Base-by-base conservation (phyloP, 202 grass and related monocot genomes). In the Zoysia matrella region DNA sequence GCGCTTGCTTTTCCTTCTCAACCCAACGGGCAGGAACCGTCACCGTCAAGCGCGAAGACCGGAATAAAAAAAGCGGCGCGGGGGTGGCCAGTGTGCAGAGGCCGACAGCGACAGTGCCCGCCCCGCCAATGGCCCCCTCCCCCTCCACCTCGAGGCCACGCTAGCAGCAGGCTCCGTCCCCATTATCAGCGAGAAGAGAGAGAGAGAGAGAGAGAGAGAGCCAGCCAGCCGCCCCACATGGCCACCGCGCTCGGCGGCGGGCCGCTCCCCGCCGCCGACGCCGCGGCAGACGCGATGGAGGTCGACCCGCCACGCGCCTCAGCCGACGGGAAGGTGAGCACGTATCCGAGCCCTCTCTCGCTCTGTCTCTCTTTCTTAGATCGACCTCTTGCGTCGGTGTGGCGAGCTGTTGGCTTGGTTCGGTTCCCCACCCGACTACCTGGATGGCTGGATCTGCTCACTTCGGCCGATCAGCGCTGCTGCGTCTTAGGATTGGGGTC, bases 281-380 rank as follows among this genome's bases (percentile, higher is more conserved):
- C 54, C 39, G 46, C 41, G 7, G 10, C 7, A 1, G 74, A 85
- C 75, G 73, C 67, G 48, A 85, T 85, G 75, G 74, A 72, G 48
- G 75, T 85, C 57, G 83, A 85, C 47, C 82, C 74, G 48, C 74
- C 82, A 40, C 82, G 74, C 11, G 67, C 67, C 11, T 70, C 82
- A 48, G 67, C 57, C 57, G 83, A 78, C 57, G 83, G 72, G 75
- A 78, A 85, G 83, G 83, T 78, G 67, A 65, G 75, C 11, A 10
- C 14, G 8, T 56, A 44, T 11, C 13, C 40, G 8, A 4, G 16
- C 6, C 50, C 3, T 12, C 44, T 14, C 52, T 56, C 8, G 14
- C 11, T 41, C 7, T 8, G 22, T 14, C 52, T 66, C 72, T 52
- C 9, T 46, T 64, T 30, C 68, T 1, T 2, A 18, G 10, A 3